Evolutionary conservation across 148 eudicot species (phyloP).

Genomic region (Heliamphora exappendiculata): DNA sequence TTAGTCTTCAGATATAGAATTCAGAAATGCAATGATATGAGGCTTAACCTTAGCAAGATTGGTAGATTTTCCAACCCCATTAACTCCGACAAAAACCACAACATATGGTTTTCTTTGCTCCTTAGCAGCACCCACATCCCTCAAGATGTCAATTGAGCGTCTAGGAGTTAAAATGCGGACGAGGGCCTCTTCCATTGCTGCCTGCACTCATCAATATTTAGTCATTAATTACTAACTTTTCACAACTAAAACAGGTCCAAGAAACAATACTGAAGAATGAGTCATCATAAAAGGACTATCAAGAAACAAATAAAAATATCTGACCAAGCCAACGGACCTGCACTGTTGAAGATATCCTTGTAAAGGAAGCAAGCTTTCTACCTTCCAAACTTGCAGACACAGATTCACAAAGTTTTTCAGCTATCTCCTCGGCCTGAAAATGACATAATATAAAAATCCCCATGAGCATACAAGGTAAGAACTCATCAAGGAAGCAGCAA

Average conservation of each 20-base stretch:
- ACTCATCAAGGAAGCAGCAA: conserved; percentile 7
- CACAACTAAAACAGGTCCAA: not conserved
- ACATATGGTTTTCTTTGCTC: conserved; percentile 94
- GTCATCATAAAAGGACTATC: not conserved
- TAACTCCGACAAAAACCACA: conserved; percentile 96
- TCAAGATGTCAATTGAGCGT: conserved; percentile 91
- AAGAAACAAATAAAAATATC: not conserved
- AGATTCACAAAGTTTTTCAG: conserved; percentile 93
- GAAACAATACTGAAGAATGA: not conserved
- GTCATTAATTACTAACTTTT: not conserved
- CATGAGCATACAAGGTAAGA: not conserved
- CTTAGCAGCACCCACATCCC: conserved; percentile 97
- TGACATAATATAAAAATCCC: not conserved
- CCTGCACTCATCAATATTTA: conserved; percentile 30
- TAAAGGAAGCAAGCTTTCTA: conserved; percentile 80
- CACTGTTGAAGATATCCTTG: conserved; percentile 81
- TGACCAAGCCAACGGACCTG: conserved; percentile 38
- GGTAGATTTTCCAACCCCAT: conserved; percentile 98
- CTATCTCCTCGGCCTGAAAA: conserved; percentile 85
- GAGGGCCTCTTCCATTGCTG: conserved; percentile 98
- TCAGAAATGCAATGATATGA: not conserved
- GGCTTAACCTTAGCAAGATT: conserved; percentile 83
- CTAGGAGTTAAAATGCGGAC: conserved; percentile 93
- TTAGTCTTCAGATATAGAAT: not conserved
- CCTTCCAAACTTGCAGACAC: conserved; percentile 89